Base-by-base conservation (phyloP, 495 filamentous ascomycete species). In the Achaetomiella virescens region DNA sequence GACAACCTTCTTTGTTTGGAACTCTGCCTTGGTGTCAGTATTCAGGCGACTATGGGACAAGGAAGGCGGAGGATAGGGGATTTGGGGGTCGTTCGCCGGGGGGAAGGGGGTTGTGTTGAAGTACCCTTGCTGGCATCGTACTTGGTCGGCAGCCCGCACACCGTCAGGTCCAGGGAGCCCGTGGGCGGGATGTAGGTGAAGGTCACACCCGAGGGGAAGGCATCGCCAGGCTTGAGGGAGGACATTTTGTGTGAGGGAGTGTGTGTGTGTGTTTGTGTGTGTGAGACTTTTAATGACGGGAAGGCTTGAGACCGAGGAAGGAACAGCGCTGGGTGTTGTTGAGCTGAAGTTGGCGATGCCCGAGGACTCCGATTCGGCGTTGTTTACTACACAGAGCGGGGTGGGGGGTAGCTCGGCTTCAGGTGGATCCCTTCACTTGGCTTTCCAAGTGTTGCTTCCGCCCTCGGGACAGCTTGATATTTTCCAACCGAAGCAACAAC, bases 1-100 rank as follows among this genome's bases (percentile, higher is more conserved):
- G 62, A 96, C 85, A 55, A 92, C 87, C 75, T 93, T 95, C 81
- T 95, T 96, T 76, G 84, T 73, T 54, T 83, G 80, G 76, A 85
- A 95, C 64, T 95, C 88, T 79, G 60, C 15, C 22, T 36, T 15
- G 37, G n/a, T 20, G 17, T 45, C 4, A 35, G 22, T 40, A 12
- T 43, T 20, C 29, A 35, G 17, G 33, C 11, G 17, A 6, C n/a
- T n/a, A n/a, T n/a, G n/a, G n/a, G n/a, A n/a, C n/a, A n/a, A n/a
- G n/a, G n/a, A n/a, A n/a, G n/a, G n/a, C n/a, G n/a, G 3, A 10
- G 3, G 20, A 17, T 0, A 18, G 37, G 12, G 38, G 14, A 22
- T 11, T 8, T 36, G 14, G n/a, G n/a, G n/a, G n/a, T n/a, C n/a
- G n/a, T n/a, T n/a, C n/a, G n/a, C n/a, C n/a, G n/a, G n/a, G n/a